These are phyloP conservation scores for Zizania latifolia DNA, from an alignment of 176 grass and related monocot genomes.

Conservation along the genomic window DNA sequence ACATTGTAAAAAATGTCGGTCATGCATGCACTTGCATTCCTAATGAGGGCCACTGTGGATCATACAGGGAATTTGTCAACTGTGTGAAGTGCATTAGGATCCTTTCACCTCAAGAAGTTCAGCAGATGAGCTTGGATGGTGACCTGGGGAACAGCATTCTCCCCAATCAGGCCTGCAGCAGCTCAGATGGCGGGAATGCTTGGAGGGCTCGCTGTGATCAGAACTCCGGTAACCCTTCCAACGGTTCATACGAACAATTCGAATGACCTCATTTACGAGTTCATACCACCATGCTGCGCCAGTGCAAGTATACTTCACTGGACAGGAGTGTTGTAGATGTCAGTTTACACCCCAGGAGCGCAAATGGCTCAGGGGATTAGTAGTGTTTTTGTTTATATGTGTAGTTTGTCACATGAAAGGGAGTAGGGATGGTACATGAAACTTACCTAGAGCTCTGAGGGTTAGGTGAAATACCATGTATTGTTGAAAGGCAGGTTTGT, in stretches of 20 bases:
- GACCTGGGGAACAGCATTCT: constrained; percentile 53
- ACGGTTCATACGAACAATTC: constrained; percentile 70
- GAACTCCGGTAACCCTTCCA: constrained; percentile 72
- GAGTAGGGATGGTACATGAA: constrained; percentile 33
- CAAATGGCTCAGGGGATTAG: constrained; percentile 18
- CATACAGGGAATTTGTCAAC: constrained; percentile 71
- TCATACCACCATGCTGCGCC: not conserved
- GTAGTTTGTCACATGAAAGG: constrained; percentile 40
- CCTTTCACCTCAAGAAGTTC: constrained; percentile 69
- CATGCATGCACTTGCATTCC: not conserved
- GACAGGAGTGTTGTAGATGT: constrained; percentile 43
- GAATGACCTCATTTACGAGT: constrained; percentile 38
- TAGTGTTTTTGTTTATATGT: constrained; percentile 52
- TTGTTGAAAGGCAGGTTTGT: constrained; percentile 17
- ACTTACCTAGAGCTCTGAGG: constrained; percentile 21
- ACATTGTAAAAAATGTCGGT: not conserved
- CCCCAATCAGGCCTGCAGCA: constrained; percentile 59
- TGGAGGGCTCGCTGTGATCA: constrained; percentile 69
- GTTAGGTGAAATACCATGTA: constrained; percentile 24
- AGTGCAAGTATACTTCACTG: not conserved
- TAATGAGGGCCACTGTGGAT: not conserved
- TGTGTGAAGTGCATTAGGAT: constrained; percentile 67
- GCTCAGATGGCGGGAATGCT: constrained; percentile 55
- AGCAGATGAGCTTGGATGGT: constrained; percentile 76
- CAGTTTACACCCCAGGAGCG: constrained; percentile 24